Evolutionary conservation across 345 rosid species (phyloP).

Genomic region (Linum trigynum): DNA sequence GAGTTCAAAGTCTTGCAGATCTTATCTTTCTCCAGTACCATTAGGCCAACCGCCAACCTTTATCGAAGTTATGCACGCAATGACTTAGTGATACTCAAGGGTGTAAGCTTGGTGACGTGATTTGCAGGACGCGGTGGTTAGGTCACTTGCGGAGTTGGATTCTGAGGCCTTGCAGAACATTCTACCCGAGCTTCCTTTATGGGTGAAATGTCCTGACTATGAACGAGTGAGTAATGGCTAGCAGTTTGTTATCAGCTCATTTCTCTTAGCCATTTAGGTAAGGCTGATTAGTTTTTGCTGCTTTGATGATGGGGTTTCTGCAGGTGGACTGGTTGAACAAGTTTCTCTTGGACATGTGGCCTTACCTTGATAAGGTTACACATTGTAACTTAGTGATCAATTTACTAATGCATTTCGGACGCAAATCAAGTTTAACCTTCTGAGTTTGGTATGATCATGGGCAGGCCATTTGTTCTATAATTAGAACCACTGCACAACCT

Average conservation of each 20-base stretch:
- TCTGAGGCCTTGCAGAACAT: slow-evolving; percentile 36
- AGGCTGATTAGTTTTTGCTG: not conserved
- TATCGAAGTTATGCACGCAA: not conserved
- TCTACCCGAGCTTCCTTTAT: slow-evolving; percentile 55
- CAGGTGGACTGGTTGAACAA: slow-evolving; percentile 78
- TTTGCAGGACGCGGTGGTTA: slow-evolving; percentile 49
- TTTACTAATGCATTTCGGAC: not conserved
- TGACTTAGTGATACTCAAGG: not conserved
- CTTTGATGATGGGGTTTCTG: slow-evolving; percentile 1
- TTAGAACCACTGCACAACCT: slow-evolving; percentile 38
- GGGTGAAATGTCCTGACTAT: slow-evolving; percentile 73
- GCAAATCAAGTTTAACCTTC: not conserved
- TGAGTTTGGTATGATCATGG: slow-evolving; percentile 1
- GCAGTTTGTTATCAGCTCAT: not conserved
- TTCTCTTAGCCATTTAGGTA: not conserved
- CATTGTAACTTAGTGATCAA: slow-evolving; percentile 11
- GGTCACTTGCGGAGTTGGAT: slow-evolving; percentile 40
- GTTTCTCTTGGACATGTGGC: slow-evolving; percentile 58
- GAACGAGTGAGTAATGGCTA: slow-evolving; percentile 38
- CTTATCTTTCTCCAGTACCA: too few species aligned
- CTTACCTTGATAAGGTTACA: slow-evolving; percentile 61
- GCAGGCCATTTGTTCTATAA: slow-evolving; percentile 50
- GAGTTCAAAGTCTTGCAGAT: not conserved
- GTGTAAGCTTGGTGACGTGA: not conserved
- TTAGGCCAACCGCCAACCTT: not conserved